Evolutionary conservation across 2,329 filamentous ascomycete genomes (phyloP), one percentile per base, ranked within the genome.

Genomic region (Nothophoma quercina): DNA sequence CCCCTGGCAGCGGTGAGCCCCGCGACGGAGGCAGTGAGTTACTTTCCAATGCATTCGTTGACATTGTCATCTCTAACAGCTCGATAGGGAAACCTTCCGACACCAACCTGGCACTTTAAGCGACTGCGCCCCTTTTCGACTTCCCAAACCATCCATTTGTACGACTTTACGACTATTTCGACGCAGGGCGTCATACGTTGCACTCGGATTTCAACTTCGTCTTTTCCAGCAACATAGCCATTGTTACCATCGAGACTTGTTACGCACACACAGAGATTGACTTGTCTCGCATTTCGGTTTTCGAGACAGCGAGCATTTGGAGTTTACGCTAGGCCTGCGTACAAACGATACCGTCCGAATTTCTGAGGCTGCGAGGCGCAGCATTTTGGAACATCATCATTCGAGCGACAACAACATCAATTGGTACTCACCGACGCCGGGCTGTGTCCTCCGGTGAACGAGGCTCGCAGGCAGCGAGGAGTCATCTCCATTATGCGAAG

Each of bases 371-470:
- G 4, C 16, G 63, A 51, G 65, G 67, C 65, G 65, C 63, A 68
- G 67, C 61, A 55, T 15, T n/a, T 35, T 22, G 46, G 51, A 47
- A 56, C 55, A 38, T 40, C 32, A 38, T 13, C 45, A 23, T 19
- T 7, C 29, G 29, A 49, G 44, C 53, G 36, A 40, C 50, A 42
- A 33, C 46, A 48, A 26, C 32, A 43, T 52, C 50, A 25, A 48
- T 43, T 44, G 51, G n/a, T 55, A 60, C 38, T 46, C 55, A 57
- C 57, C 57, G 50, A 44, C 25, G 8, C 48, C 36, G 60, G 66
- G 69, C 68, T 70, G 68, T 69, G 68, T 58, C 52, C 45, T 49
- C 64, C 68, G 68, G 67, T 70, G 58, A 69, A 51, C 38, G 55
- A 57, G 30, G 52, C 56, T 42, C 44, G 52, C 54, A 58, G 44